Evolutionary conservation across 179 eudicot species (phyloP).

Genomic region (Amaranthus tricolor): DNA sequence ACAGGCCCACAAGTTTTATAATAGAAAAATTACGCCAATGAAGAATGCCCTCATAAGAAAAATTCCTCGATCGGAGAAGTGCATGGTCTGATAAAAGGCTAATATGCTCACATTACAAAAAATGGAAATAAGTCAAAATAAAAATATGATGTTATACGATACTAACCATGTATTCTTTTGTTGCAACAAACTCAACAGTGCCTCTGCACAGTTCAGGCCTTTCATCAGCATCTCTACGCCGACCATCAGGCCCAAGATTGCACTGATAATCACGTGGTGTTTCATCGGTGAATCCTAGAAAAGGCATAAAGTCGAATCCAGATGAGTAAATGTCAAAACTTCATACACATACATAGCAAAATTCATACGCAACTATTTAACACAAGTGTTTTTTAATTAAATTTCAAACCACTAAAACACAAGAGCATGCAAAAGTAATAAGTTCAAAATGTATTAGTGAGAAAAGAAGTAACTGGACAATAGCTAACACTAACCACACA

Average conservation of each 20-base stretch:
- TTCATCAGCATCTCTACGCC: conserved; percentile 98
- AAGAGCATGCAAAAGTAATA: background rate
- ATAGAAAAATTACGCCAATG: too few relatives aligned
- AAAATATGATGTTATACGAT: conserved; percentile 4
- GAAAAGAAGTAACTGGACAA: background rate
- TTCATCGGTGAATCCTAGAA: conserved; percentile 84
- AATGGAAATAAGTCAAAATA: background rate
- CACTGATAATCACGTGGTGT: conserved; percentile 97
- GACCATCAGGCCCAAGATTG: conserved; percentile 96
- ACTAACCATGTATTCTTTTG: conserved; percentile 92
- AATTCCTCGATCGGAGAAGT: too few relatives aligned
- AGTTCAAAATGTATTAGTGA: too few relatives aligned
- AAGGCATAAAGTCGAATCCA: conserved; percentile 1
- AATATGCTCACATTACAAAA: too few relatives aligned
- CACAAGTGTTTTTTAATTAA: conserved; percentile 1
- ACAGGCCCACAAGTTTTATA: too few relatives aligned
- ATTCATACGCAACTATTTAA: background rate
- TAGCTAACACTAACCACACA: conserved; percentile 64
- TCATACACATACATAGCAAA: background rate
- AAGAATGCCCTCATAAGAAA: too few relatives aligned
- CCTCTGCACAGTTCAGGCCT: conserved; percentile 95
- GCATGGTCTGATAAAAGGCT: too few relatives aligned
- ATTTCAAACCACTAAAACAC: background rate
- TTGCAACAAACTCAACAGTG: conserved; percentile 95
- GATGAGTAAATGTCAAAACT: background rate